Percentiles rank a stretch among this genome's conserved stretches.
Conservation (phyloP, 2,329 filamentous ascomycete genomes). For the Claviceps monticola region DNA sequence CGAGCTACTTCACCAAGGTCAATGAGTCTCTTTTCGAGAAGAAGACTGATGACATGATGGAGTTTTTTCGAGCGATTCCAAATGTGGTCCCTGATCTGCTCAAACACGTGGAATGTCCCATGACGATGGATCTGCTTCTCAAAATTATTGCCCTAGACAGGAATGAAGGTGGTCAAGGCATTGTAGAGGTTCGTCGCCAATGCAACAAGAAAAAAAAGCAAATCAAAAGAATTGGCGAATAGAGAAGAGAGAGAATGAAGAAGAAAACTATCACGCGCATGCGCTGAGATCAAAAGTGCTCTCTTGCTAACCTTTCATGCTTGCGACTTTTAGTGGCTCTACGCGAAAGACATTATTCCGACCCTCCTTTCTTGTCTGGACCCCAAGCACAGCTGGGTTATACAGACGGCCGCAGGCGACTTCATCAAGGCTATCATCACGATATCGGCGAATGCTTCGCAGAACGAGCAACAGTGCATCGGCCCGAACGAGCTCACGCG, state of each 20-base stretch:
- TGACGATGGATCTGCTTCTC: constrained; percentile 93
- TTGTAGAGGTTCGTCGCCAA: constrained; percentile 62
- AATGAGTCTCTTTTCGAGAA: constrained; percentile 96
- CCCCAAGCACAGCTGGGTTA: constrained; percentile 72
- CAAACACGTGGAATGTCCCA: constrained; percentile 88
- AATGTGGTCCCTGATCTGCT: constrained; percentile 74
- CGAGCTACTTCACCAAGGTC: constrained; percentile 96
- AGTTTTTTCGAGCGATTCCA: constrained; percentile 72
- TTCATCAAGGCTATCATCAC: constrained; percentile 98
- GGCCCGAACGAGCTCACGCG: constrained; percentile 93
- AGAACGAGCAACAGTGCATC: constrained; percentile 97
- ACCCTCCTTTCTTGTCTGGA: constrained; percentile 76
- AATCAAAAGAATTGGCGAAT: not conserved
- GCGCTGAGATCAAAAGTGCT: no score
- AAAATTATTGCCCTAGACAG: constrained; percentile 97
- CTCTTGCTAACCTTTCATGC: constrained; percentile 1
- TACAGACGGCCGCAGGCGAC: constrained; percentile 91
- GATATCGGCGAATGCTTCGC: constrained; percentile 93
- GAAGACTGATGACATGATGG: constrained; percentile 95
- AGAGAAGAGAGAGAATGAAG: not conserved
- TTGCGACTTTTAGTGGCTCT: constrained; percentile 57
- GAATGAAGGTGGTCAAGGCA: constrained; percentile 76
- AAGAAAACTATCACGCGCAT: not conserved
- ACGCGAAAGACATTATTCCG: constrained; percentile 76
- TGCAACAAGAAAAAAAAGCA: not conserved